Conservation (phyloP, 2,329 filamentous ascomycete species). For the Aspergillus neoniger region DNA sequence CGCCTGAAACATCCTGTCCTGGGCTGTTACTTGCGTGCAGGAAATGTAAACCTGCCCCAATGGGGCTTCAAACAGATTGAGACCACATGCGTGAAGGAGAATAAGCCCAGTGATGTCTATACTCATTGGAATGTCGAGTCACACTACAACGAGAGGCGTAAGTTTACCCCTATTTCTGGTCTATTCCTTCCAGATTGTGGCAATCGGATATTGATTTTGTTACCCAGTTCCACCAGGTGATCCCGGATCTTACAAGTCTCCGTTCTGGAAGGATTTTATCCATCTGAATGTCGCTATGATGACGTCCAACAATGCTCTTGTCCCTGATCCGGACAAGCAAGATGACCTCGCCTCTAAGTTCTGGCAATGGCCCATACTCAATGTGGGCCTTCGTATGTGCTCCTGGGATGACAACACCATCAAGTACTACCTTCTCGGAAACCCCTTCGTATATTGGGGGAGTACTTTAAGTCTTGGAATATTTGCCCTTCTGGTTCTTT, state of each 20-base stretch:
- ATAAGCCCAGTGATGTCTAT: slow-evolving; percentile 88
- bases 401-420: slow-evolving; percentile 93
- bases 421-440: slow-evolving; percentile 98
- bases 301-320: slow-evolving; percentile 98
- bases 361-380: slow-evolving; percentile 97
- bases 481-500: slow-evolving; percentile 71
- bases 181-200: not conserved
- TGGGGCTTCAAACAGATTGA: slow-evolving; percentile 99
- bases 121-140: slow-evolving; percentile 99
- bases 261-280: slow-evolving; percentile 96
- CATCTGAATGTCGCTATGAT: slow-evolving; percentile 99
- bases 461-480: slow-evolving; percentile 76
- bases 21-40: slow-evolving; percentile 91
- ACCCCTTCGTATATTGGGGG: slow-evolving; percentile 94
- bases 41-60: slow-evolving; percentile 93
- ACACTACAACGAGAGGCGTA: slow-evolving; percentile 89
- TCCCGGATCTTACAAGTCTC: slow-evolving; percentile 90
- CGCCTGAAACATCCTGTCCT: slow-evolving; percentile 78
- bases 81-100: slow-evolving; percentile 89
- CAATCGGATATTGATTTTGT: slow-evolving; percentile 10
- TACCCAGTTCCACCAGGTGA: slow-evolving; percentile 77
- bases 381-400: slow-evolving; percentile 97
- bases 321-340: slow-evolving; percentile 98
- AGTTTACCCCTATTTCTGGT: slow-evolving; percentile 42
- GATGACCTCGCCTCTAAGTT: slow-evolving; percentile 94